Base-by-base conservation (phyloP, 2,329 filamentous ascomycete species). In the Sporothrix euskadiensis region DNA sequence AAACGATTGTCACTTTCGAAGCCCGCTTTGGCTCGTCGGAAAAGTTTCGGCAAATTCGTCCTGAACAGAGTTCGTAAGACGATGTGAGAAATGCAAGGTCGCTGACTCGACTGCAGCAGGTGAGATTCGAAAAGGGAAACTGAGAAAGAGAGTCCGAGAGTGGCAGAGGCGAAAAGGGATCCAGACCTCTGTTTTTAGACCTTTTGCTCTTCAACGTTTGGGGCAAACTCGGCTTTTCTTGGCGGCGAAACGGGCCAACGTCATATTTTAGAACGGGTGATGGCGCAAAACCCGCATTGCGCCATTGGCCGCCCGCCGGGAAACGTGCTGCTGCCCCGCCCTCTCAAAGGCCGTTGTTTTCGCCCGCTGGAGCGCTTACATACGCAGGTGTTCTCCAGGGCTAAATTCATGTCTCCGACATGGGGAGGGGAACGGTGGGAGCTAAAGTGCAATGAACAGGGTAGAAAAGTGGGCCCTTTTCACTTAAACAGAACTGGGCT, bases 241-340 rank as follows among this genome's bases (percentile, higher is more conserved):
- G 49, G 49, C 52, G 68, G 49, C 68, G 44, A 41, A 39, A n/a
- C 39, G 54, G 52, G 22, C 54, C 30, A 72, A 66, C 71, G 71
- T 68, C 61, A 72, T 54, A 49, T 71, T 70, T 71, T 63, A 71
- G 56, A 30, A 52, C 69, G 30, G 54, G 39, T 32, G n/a, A 63
- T 71, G 35, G 66, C 66, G 22, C 30, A 54, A 12, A 63, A 75
- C 71, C 32, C 73, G 73, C 71, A 75, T 71, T 75, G 71, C 70
- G 72, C 73, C 44, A 75, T 75, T 74, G 75, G 73, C 65, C 39
- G 49, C 22, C 22, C 39, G 54, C 41, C 26, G 32, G 32, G 54
- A 71, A 73, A 74, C 74, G 73, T 75, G 73, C 74, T 72, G 26
- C 54, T 71, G 73, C 74, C 74, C 73, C 74, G 69, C 73, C 49